Evolutionary conservation across 2,329 filamentous ascomycete genomes (phyloP).

Genomic region (Kalmusia sp.): DNA sequence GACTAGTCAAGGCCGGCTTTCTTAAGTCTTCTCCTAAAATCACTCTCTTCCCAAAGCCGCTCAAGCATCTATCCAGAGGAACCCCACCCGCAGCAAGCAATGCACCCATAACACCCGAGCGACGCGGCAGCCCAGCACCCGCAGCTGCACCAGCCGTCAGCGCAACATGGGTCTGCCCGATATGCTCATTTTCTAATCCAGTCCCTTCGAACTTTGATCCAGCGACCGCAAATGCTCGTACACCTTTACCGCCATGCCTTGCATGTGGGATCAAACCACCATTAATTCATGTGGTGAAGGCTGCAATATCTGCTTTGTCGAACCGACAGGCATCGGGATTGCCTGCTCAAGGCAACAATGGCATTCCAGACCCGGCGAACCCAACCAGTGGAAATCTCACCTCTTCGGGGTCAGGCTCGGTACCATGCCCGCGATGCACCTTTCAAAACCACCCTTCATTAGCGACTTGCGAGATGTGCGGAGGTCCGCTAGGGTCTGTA

Average conservation of each 20-base stretch:
- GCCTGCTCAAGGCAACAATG: slow-evolving; percentile 46
- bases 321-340: slow-evolving; percentile 55
- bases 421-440: slow-evolving; percentile 82
- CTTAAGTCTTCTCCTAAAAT: slow-evolving; percentile 95
- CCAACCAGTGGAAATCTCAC: background rate
- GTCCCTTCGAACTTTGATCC: slow-evolving; percentile 95
- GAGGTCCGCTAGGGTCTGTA: slow-evolving; percentile 71
- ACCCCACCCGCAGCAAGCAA: slow-evolving; percentile 55
- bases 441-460: slow-evolving; percentile 93
- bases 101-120: slow-evolving; percentile 39
- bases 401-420: slow-evolving; percentile 20
- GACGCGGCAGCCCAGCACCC: slow-evolving; percentile 49
- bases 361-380: slow-evolving; percentile 12
- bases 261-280: slow-evolving; percentile 94
- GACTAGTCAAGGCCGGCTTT: slow-evolving; percentile 74
- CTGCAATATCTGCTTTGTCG: slow-evolving; percentile 77
- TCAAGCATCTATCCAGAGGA: slow-evolving; percentile 67
- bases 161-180: slow-evolving; percentile 94
- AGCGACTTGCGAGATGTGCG: slow-evolving; percentile 87
- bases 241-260: slow-evolving; percentile 83
- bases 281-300: slow-evolving; percentile 82
- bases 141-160: slow-evolving; percentile 61
- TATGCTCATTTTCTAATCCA: slow-evolving; percentile 93
- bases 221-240: slow-evolving; percentile 77
- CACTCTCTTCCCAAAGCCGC: slow-evolving; percentile 82